Evolutionary conservation across 441 rosid genomes (phyloP).

Genomic region (Euphorbia corollata): DNA sequence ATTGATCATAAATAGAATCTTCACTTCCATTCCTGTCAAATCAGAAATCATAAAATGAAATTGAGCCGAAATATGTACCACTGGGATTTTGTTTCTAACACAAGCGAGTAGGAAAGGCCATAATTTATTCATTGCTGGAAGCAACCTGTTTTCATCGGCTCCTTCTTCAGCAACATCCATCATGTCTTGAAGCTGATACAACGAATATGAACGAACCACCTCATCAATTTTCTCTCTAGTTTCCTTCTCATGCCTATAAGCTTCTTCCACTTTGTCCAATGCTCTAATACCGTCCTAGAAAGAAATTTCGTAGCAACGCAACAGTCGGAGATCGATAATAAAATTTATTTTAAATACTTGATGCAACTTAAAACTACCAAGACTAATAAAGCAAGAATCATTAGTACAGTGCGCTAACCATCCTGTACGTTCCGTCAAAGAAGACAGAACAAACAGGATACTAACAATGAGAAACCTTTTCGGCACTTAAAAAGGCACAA

Average conservation of each 20-base stretch:
- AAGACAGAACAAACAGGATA: conserved; percentile 1
- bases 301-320: not conserved
- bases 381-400: not conserved
- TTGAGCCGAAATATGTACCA: conserved; percentile 36
- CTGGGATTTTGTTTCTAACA: conserved; percentile 50
- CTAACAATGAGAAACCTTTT: not conserved
- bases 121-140: conserved; percentile 83
- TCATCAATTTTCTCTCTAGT: conserved; percentile 66
- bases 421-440: not conserved
- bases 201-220: conserved; percentile 40
- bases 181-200: conserved; percentile 63
- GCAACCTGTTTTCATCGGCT: conserved; percentile 70
- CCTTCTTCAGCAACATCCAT: conserved; percentile 62
- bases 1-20: too few relatives aligned
- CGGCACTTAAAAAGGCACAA: not conserved
- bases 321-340: not conserved
- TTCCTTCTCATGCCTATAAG: conserved; percentile 55
- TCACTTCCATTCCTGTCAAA: not conserved
- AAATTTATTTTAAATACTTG: not conserved
- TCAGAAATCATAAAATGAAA: conserved; percentile 1
- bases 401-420: not conserved
- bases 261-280: conserved; percentile 77
- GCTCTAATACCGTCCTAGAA: conserved; percentile 58
- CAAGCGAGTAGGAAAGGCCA: conserved; percentile 84
- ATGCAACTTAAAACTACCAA: not conserved